A percentile compares a stretch with the other conserved stretches of the same genome.
phyloP scores from a whole-genome alignment of 148 eudicot genomes.

The Diospyros kaki region DNA sequence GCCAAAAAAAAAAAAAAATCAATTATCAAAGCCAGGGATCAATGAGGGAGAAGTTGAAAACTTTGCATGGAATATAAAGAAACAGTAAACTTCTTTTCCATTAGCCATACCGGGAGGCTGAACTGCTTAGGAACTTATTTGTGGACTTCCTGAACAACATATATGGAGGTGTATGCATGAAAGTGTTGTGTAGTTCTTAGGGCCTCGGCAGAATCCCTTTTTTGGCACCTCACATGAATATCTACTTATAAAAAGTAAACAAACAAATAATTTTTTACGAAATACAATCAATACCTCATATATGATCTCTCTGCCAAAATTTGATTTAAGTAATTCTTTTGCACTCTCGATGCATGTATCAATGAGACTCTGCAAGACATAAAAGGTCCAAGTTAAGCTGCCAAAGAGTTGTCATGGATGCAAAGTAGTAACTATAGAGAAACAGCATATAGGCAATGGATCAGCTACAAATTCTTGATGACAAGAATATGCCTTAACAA shows the following conservation, averaged over 20 bases:
- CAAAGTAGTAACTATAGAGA: neutral
- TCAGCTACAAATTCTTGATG: neutral
- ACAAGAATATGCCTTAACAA: neutral
- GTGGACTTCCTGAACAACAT: neutral
- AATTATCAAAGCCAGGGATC: too few relatives aligned
- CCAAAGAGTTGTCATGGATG: neutral
- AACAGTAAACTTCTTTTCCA: neutral
- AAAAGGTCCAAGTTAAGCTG: slow-evolving; percentile 16
- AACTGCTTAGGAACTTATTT: neutral
- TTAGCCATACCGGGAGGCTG: neutral
- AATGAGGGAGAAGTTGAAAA: neutral
- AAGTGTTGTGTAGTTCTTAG: neutral
- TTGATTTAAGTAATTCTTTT: slow-evolving; percentile 70
- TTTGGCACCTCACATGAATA: neutral
- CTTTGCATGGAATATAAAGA: neutral
- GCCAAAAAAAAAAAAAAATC: neutral
- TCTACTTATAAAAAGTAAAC: neutral
- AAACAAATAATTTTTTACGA: neutral
- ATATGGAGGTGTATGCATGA: neutral
- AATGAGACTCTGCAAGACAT: slow-evolving; percentile 59
- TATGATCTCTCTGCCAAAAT: slow-evolving; percentile 76
- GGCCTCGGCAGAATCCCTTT: neutral
- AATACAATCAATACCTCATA: slow-evolving; percentile 61
- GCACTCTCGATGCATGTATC: slow-evolving; percentile 69
- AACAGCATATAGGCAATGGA: neutral